Percentiles rank a stretch among this genome's conserved stretches.
phyloP scores from a whole-genome alignment of 306 rosid species.

The Leucaena leucocephala region DNA sequence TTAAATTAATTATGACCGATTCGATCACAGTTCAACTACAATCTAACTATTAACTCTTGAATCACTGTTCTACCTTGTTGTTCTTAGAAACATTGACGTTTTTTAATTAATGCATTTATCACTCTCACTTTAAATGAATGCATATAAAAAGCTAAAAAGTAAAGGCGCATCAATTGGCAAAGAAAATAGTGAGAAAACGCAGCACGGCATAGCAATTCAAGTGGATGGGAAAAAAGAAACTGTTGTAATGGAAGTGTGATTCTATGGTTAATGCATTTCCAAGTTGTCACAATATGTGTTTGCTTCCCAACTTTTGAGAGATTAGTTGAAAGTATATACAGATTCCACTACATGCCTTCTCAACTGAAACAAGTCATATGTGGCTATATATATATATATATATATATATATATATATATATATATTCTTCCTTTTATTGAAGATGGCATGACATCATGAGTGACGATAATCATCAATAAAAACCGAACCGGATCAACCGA shows the following conservation, averaged over 20 bases:
- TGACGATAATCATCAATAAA: no score
- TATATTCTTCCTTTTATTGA: not conserved
- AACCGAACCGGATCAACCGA: no score
- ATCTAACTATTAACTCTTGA: no score
- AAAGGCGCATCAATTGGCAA: not conserved
- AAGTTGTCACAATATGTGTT: not conserved
- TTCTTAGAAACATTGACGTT: no score
- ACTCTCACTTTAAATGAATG: not conserved
- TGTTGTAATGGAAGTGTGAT: conserved; percentile 15
- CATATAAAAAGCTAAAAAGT: conserved; percentile 21
- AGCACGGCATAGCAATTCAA: not conserved
- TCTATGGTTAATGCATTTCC: conserved; percentile 20
- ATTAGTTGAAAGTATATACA: conserved; percentile 34
- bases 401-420: no score
- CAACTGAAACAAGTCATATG: conserved; percentile 6
- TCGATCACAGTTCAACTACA: no score
- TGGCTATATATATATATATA: not conserved
- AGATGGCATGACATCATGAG: not conserved
- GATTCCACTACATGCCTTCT: conserved; percentile 34
- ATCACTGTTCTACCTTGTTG: no score
- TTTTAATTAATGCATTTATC: not conserved
- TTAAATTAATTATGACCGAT: no score
- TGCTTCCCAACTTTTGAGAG: conserved; percentile 3
- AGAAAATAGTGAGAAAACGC: not conserved
- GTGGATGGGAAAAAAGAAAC: conserved; percentile 1